Evolutionary conservation across 768 basidiomycete genomes (phyloP).

Genomic region (Candolleomyces efflorescens): DNA sequence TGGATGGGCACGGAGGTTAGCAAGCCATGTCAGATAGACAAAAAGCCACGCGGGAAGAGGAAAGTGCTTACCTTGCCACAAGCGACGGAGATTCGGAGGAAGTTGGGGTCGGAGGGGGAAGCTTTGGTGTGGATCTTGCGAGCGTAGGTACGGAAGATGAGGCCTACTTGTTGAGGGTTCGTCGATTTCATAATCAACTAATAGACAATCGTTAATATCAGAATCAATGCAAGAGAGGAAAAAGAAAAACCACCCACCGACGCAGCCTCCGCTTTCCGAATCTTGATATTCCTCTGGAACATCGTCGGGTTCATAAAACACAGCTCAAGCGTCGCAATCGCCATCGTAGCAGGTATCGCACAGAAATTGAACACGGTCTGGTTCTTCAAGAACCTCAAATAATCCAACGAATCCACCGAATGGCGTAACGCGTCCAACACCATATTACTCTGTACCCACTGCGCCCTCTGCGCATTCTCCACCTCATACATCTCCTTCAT

Average conservation of each 20-base stretch:
- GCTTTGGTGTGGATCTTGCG: conserved; percentile 82
- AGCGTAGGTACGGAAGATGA: conserved; percentile 80
- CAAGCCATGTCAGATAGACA: background rate
- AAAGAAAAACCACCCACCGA: conserved; percentile 40
- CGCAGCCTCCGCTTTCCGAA: conserved; percentile 88
- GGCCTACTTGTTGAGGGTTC: conserved; percentile 87
- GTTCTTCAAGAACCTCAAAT: conserved; percentile 79
- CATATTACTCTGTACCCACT: conserved; percentile 87
- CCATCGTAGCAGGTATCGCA: conserved; percentile 93
- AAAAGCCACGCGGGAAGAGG: background rate
- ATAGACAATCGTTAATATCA: background rate
- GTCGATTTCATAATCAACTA: conserved; percentile 91
- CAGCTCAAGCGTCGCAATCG: conserved; percentile 85
- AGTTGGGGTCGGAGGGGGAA: conserved; percentile 79
- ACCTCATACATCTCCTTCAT: conserved; percentile 64
- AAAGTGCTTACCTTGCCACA: conserved; percentile 58
- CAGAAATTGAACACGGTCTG: conserved; percentile 96
- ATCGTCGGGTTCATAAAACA: conserved; percentile 93
- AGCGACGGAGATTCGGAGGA: conserved; percentile 74
- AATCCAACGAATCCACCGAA: conserved; percentile 82
- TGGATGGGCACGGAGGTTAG: background rate
- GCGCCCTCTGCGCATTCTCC: conserved; percentile 57
- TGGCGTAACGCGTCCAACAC: conserved; percentile 84
- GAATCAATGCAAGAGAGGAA: background rate
- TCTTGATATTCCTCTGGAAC: conserved; percentile 89